Conservation (phyloP, 768 basidiomycete species). For the Termitomyces sp. region DNA sequence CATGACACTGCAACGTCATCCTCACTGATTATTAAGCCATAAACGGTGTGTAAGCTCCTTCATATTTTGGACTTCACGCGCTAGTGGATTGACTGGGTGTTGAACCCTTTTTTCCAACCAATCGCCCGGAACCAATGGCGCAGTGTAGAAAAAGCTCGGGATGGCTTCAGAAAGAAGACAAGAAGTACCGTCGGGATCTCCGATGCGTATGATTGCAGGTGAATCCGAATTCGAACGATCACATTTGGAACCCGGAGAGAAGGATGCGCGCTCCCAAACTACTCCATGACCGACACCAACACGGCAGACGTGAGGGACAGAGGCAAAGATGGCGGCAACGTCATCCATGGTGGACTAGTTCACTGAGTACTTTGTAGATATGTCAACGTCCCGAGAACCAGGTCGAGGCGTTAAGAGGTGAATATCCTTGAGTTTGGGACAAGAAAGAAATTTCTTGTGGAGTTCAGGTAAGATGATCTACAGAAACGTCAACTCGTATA, state of each 20-base stretch:
- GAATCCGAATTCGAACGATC: background rate
- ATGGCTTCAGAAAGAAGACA: background rate
- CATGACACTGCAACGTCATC: no score
- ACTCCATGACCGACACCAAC: background rate
- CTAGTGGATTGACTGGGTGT: background rate
- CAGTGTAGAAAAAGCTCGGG: background rate
- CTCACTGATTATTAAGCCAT: background rate
- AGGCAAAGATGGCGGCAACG: background rate
- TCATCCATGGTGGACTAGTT: background rate
- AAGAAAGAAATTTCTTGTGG: background rate
- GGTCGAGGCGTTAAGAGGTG: background rate
- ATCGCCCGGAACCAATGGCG: background rate
- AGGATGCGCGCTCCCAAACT: background rate
- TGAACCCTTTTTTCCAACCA: background rate
- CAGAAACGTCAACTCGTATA: background rate
- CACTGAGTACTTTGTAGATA: background rate
- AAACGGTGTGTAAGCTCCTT: background rate
- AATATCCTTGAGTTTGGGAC: background rate
- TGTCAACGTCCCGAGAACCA: background rate
- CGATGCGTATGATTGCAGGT: background rate
- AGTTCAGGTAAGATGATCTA: background rate
- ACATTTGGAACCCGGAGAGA: background rate
- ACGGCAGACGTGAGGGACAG: background rate
- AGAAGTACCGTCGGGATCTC: background rate
- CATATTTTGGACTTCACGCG: background rate